Evolutionary conservation across 169 alveolate species (phyloP).

Genomic region (Toxoplasma gondii): DNA sequence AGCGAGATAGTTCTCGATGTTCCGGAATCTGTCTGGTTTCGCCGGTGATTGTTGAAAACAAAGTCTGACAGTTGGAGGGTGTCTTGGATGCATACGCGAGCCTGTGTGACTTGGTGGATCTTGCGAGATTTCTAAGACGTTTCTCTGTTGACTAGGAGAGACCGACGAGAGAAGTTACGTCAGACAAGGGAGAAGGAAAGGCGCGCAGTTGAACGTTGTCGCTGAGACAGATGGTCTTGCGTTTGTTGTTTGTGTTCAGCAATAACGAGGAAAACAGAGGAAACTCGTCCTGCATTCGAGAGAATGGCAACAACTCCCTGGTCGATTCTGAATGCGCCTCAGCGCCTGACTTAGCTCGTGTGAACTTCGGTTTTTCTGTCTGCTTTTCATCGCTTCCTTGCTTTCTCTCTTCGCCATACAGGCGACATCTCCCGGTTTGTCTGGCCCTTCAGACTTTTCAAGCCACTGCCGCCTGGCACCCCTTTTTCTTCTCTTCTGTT

Average conservation of each 20-base stretch:
- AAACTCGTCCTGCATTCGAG: conserved; percentile 50
- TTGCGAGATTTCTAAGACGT: too few species aligned
- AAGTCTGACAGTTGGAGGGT: too few species aligned
- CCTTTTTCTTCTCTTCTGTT: not conserved
- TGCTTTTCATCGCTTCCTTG: not conserved
- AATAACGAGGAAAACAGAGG: not conserved
- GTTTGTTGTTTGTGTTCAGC: not conserved
- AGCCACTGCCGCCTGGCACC: not conserved
- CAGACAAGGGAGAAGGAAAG: too few species aligned
- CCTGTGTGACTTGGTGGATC: too few species aligned
- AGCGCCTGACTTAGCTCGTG: not conserved
- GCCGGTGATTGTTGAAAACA: too few species aligned
- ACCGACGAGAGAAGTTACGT: too few species aligned
- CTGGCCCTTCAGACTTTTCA: not conserved
- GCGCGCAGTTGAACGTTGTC: too few species aligned
- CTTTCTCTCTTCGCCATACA: not conserved
- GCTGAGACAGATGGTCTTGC: too few species aligned
- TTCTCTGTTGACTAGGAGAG: too few species aligned
- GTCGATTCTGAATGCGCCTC: conserved; percentile 19
- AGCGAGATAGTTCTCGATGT: too few species aligned
- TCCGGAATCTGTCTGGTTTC: too few species aligned
- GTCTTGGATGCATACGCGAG: too few species aligned
- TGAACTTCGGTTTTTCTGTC: not conserved
- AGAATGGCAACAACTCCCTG: conserved; percentile 64
- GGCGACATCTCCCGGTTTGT: not conserved